Evolutionary conservation across 2,329 filamentous ascomycete genomes (phyloP).

Genomic region (Aspergillus sp.): DNA sequence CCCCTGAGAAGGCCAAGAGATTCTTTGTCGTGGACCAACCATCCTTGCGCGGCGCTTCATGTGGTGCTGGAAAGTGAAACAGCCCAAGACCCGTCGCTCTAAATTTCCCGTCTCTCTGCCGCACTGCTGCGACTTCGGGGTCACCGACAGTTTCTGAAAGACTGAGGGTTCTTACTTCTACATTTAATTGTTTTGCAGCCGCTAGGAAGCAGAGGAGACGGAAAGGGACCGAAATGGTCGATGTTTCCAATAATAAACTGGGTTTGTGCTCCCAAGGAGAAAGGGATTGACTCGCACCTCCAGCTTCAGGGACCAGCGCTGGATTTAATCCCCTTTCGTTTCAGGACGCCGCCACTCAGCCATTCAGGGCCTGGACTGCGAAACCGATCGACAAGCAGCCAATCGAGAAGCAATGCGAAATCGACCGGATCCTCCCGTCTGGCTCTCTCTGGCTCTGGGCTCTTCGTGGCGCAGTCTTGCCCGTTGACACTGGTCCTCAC

Average conservation of each 20-base stretch:
- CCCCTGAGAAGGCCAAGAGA: neutral
- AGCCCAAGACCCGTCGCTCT: neutral
- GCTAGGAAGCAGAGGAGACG: neutral
- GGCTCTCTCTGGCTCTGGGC: neutral
- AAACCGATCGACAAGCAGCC: neutral
- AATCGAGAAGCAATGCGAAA: neutral
- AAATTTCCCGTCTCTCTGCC: neutral
- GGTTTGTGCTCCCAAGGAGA: neutral
- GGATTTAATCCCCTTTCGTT: neutral
- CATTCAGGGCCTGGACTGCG: neutral
- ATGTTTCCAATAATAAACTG: neutral
- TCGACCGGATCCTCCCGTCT: slow-evolving; percentile 1
- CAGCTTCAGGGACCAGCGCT: neutral
- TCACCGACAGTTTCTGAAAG: neutral
- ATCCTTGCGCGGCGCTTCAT: neutral
- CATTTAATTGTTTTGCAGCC: neutral
- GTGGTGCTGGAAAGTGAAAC: neutral
- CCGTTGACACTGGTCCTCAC: neutral
- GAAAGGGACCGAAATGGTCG: neutral
- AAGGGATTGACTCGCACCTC: neutral
- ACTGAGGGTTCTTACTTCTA: neutral
- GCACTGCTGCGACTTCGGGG: neutral
- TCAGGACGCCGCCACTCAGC: neutral
- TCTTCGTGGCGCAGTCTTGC: neutral
- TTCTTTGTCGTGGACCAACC: neutral